phyloP scores from a whole-genome alignment of 495 filamentous ascomycete genomes.

The Ramalina intermedia region DNA sequence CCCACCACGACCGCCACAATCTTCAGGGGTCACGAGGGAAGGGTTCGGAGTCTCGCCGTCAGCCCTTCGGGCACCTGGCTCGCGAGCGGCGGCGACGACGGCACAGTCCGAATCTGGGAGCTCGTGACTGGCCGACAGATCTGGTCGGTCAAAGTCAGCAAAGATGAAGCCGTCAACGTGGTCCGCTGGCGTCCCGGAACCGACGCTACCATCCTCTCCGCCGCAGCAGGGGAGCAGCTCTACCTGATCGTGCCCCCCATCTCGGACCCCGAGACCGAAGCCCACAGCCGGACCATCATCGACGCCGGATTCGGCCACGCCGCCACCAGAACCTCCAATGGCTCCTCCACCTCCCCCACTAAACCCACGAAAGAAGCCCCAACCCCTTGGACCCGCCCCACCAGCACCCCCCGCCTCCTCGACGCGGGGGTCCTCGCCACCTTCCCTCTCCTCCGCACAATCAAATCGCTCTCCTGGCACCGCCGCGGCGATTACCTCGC shows the following conservation, averaged over 20 bases:
- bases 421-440: conserved; percentile 64
- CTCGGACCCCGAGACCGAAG: conserved; percentile 54
- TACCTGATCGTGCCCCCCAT: conserved; percentile 70
- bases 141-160: conserved; percentile 67
- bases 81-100: conserved; percentile 89
- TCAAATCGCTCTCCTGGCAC: conserved; percentile 93
- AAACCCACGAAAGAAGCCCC: conserved; percentile 59
- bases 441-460: conserved; percentile 61
- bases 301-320: conserved; percentile 87
- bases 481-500: conserved; percentile 87
- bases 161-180: conserved; percentile 69
- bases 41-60: conserved; percentile 67
- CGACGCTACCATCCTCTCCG: conserved; percentile 68
- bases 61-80: conserved; percentile 65
- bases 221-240: conserved; percentile 69
- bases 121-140: conserved; percentile 72
- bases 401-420: conserved; percentile 47
- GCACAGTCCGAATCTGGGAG: conserved; percentile 84
- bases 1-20: conserved; percentile 74
- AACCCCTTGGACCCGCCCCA: conserved; percentile 71
- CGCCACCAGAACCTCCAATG: conserved; percentile 41
- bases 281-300: conserved; percentile 57
- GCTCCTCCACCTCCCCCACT: conserved; percentile 20
- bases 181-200: conserved; percentile 82
- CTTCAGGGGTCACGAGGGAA: conserved; percentile 77